Conservation (phyloP, 805 yeast species). For the Zygotorulaspora danielsina region DNA sequence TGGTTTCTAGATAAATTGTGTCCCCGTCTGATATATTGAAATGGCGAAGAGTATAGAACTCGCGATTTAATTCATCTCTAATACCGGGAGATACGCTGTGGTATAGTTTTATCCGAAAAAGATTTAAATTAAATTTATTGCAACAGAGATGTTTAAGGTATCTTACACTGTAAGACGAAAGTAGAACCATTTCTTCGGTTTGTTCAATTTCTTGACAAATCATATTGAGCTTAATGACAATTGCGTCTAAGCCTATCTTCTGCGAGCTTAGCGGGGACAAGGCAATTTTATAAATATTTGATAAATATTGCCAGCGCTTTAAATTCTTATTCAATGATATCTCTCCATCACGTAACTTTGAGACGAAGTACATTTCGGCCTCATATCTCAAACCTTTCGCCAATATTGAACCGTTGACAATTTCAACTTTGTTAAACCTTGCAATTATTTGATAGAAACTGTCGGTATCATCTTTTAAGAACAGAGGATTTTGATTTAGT, state of each 20-base stretch:
- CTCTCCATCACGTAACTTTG: conserved; percentile 39
- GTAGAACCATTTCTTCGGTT: conserved; percentile 6
- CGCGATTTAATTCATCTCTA: conserved; percentile 14
- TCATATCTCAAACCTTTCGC: conserved; percentile 47
- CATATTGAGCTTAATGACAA: conserved; percentile 13
- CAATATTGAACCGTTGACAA: conserved; percentile 57
- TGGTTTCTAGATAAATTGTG: conserved; percentile 7
- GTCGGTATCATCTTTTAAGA: conserved; percentile 23
- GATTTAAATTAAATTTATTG: conserved; percentile 2
- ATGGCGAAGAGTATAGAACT: conserved; percentile 22
- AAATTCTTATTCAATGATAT: conserved; percentile 23
- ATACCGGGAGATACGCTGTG: conserved; percentile 7
- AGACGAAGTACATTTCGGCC: conserved; percentile 65
- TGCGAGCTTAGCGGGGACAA: conserved; percentile 3
- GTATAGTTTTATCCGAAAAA: conserved; percentile 13
- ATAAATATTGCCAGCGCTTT: conserved; percentile 43
- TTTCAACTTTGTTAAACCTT: conserved; percentile 38
- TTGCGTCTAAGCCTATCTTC: conserved; percentile 15
- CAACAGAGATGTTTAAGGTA: conserved; percentile 25
- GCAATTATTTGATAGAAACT: conserved; percentile 42
- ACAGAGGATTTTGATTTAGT: conserved; percentile 52
- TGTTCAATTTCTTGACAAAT: conserved; percentile 4
- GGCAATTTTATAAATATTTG: conserved; percentile 35
- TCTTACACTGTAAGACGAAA: conserved; percentile 22
- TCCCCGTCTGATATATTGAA: conserved; percentile 15